Evolutionary conservation across 2,329 filamentous ascomycete genomes (phyloP).

Genomic region (Paracamarosporium sp.): DNA sequence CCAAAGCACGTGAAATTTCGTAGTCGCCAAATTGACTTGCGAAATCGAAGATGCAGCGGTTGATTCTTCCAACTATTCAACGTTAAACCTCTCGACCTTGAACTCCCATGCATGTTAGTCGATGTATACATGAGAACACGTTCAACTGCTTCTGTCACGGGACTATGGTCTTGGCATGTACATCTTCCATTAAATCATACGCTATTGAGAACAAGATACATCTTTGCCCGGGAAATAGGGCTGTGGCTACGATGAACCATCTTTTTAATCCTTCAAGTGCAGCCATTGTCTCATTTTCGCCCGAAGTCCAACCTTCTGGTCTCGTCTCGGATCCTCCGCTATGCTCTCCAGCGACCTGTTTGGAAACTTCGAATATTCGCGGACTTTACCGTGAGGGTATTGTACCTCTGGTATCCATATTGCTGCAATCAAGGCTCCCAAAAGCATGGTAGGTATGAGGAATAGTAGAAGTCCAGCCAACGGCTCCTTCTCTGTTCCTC

Average conservation of each 20-base stretch:
- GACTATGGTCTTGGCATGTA: no score
- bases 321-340: background rate
- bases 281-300: background rate
- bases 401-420: background rate
- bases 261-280: background rate
- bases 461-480: background rate
- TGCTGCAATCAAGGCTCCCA: background rate
- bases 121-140: no score
- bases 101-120: background rate
- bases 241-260: background rate
- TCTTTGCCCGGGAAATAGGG: no score
- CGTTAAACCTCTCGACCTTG: no score
- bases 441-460: background rate
- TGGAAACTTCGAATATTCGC: background rate
- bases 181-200: no score
- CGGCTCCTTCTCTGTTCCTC: background rate
- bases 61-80: no score
- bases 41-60: no score
- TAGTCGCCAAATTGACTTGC: no score
- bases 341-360: background rate
- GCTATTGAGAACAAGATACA: no score
- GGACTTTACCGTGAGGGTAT: background rate
- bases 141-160: no score
- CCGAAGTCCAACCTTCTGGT: background rate
- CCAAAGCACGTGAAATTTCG: no score